These are phyloP conservation scores for Beauveria brongniartii DNA, from an alignment of 2,329 filamentous ascomycete genomes.

Conservation along the genomic window DNA sequence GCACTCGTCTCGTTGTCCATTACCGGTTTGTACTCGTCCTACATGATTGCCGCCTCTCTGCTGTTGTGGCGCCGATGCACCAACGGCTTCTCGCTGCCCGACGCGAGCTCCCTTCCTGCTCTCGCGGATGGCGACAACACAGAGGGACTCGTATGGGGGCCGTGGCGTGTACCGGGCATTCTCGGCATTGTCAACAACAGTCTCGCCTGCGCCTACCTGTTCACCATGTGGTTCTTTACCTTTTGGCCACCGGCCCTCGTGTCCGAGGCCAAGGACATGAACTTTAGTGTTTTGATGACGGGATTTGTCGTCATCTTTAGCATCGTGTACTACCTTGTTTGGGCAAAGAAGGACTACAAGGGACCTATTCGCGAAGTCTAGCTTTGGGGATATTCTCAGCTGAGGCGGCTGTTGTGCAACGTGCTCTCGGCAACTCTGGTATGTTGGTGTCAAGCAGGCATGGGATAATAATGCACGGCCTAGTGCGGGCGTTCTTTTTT, in stretches of 20 bases:
- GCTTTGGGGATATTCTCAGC: too few relatives aligned
- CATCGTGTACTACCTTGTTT: conserved; percentile 36
- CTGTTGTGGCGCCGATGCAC: conserved; percentile 23
- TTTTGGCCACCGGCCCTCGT: conserved; percentile 38
- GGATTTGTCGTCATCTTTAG: conserved; percentile 34
- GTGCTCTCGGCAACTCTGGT: too few relatives aligned
- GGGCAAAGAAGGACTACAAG: conserved; percentile 34
- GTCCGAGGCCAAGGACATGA: conserved; percentile 30
- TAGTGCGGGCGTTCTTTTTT: too few relatives aligned
- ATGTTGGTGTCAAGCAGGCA: too few relatives aligned
- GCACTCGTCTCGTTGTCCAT: conserved; percentile 23
- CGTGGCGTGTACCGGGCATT: conserved; percentile 43
- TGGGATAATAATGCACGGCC: too few relatives aligned
- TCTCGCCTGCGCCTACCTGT: conserved; percentile 43
- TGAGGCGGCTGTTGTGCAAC: neutral
- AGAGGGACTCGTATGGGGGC: conserved; percentile 38
- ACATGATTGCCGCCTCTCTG: conserved; percentile 21
- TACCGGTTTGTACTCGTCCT: conserved; percentile 23
- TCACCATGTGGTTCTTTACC: conserved; percentile 49
- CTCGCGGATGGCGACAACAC: conserved; percentile 20
- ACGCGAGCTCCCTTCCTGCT: conserved; percentile 17
- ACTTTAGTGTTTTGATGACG: conserved; percentile 39
- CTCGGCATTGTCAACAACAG: conserved; percentile 47
- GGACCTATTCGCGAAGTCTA: conserved; percentile 28
- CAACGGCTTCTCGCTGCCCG: conserved; percentile 19